These are phyloP conservation scores for Epichloe coenophiala DNA, from an alignment of 2,329 filamentous ascomycete genomes.

Conservation along the genomic window DNA sequence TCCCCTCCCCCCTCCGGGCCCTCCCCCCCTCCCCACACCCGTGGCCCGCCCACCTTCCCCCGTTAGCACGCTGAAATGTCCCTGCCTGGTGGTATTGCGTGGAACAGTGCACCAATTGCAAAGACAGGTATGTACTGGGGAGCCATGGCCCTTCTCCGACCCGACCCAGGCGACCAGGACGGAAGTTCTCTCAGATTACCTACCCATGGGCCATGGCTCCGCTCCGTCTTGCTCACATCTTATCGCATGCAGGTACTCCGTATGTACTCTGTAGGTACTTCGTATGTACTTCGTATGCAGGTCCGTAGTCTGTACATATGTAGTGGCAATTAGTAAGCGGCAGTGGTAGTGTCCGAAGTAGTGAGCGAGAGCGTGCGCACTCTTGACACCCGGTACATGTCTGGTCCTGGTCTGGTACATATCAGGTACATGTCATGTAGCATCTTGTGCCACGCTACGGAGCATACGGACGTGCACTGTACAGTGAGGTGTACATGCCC, in stretches of 20 bases:
- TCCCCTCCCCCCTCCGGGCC: too few relatives aligned
- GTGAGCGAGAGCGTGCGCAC: neutral
- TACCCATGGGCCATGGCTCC: neutral
- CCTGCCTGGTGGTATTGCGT: neutral
- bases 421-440: neutral
- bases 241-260: too few relatives aligned
- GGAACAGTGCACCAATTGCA: neutral
- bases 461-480: too few relatives aligned
- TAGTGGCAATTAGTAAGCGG: too few relatives aligned
- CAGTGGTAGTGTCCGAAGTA: too few relatives aligned
- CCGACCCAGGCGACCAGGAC: neutral
- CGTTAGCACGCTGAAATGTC: neutral
- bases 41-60: neutral
- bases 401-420: neutral
- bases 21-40: neutral
- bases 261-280: too few relatives aligned
- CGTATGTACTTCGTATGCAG: too few relatives aligned
- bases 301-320: too few relatives aligned
- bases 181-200: neutral
- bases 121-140: too few relatives aligned
- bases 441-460: slow-evolving; percentile 6
- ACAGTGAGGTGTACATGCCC: neutral
- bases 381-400: neutral
- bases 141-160: neutral
- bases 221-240: neutral